Base-by-base conservation (phyloP, 2,329 filamentous ascomycete species). In the Arthroderma sp. region DNA sequence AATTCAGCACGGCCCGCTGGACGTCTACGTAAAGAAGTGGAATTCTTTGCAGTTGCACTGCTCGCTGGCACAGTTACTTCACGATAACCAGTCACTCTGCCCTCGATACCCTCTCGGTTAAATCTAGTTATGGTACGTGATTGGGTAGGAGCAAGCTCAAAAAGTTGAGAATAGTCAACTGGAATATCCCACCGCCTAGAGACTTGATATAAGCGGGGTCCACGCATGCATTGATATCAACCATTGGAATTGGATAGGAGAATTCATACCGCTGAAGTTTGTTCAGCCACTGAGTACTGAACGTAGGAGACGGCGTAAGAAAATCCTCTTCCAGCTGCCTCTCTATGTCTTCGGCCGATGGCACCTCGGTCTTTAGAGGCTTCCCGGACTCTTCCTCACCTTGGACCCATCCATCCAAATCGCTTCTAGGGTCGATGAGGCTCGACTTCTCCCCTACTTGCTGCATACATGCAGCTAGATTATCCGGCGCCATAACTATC, bases 71-170 rank as follows among this genome's bases (percentile, higher is more conserved):
- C 80, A 1, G 91, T 95, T 42, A 96, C 85, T 61, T 95, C 91
- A 58, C 81, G 83, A 64, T 98, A 96, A 42, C 88, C 88, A 6
- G 85, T 94, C 27, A 98, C 89, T 43, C 83, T 77, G 22, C 91
- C 91, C 64, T 96, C 87, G 9, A 96, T 73, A 4, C 91, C 91
- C 64, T 94, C 86, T 45, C 91, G 77, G 38, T 80, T 83, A 62
- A 98, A 98, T 29, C 91, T 80, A 29, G 86, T 94, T 53, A 95
- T 81, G n/a, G 88, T 96, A 47, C 91, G 79, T 10, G 87, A 89
- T 65, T 96, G 91, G 0, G 89, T 93, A 3, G 87, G 85, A 1
- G 87, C 86, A 44, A 96, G 74, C 50, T 81, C 78, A 64, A 94
- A 94, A 11, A 96, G 74, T 46, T 86, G 80, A n/a, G 79, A 76